Evolutionary conservation across 768 basidiomycete genomes (phyloP), one percentile per base, ranked within the genome.

Genomic region (Termitomyces sp.): DNA sequence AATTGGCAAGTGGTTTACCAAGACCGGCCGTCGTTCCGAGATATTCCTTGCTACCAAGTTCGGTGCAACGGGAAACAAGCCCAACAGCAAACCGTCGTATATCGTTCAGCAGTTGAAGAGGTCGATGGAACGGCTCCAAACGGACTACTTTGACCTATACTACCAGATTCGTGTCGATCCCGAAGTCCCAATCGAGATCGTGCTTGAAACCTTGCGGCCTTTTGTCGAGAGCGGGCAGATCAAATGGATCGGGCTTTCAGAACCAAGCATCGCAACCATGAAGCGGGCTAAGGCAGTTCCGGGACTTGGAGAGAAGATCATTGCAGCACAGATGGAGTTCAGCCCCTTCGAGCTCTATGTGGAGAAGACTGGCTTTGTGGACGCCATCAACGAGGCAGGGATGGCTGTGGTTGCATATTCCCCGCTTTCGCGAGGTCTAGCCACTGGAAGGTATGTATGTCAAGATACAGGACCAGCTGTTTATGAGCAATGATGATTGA

Each of bases 41-140:
- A 84, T 87, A 33, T 89, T 88, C 72, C 76, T 89, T 20, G 85
- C 86, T 2, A 87, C 86, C 20, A 89, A 89, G 62, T 73, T 69
- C 11, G 50, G 51, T 7, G 50, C 46, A 39, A n/a, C n/a, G 74
- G 32, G 22, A n/a, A 78, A 5, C 0, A 73, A 79, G 57, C 32
- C 54, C 9, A 63, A 55, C 48, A 59, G 62, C 49, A 56, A 63
- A 18, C 62, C 62, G 16, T n/a, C 2, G 15, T 80, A 82, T 58
- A 76, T 79, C 12, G 73, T 70, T 5, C 65, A 75, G 49, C 69
- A 74, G 0, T 55, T 78, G 40, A 71, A 80, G 16, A 73, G 58
- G 57, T 81, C 81, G 0, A 69, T 86, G 46, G 66, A 72, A 61
- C 67, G 70, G 28, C 70, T 85, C 33, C 78, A 78, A 11, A 75